Evolutionary conservation across 805 yeast genomes (phyloP).

Genomic region (Pichia deserticola): DNA sequence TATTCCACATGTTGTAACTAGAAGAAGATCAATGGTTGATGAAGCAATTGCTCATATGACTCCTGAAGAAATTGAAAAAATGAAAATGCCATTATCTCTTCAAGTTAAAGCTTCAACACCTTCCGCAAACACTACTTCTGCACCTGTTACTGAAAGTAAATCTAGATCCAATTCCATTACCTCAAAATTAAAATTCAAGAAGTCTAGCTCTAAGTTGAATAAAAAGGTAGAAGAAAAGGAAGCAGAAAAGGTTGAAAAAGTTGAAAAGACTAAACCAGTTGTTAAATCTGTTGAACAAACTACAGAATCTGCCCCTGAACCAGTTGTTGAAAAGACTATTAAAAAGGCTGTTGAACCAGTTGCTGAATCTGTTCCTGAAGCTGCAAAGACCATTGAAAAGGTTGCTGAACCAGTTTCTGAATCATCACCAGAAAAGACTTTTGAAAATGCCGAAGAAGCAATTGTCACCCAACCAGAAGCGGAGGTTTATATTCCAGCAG

Average conservation of each 20-base stretch:
- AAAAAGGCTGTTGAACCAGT: background rate
- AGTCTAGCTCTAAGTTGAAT: slow-evolving; percentile 1
- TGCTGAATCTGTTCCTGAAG: background rate
- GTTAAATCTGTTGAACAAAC: background rate
- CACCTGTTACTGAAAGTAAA: slow-evolving; percentile 8
- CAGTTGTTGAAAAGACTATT: background rate
- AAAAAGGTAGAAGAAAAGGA: slow-evolving; percentile 17
- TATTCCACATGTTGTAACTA: background rate
- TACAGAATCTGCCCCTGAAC: background rate
- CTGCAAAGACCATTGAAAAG: no score
- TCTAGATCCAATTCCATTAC: slow-evolving; percentile 17
- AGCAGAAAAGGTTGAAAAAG: slow-evolving; percentile 8
- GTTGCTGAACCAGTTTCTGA: background rate
- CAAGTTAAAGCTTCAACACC: slow-evolving; percentile 31
- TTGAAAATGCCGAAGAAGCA: background rate
- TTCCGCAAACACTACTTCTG: slow-evolving; percentile 1
- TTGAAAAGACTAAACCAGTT: no score
- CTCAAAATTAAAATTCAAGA: slow-evolving; percentile 2
- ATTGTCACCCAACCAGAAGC: background rate
- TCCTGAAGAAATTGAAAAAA: slow-evolving; percentile 22
- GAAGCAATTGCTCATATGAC: slow-evolving; percentile 15
- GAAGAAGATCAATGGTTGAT: slow-evolving; percentile 13
- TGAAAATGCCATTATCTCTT: slow-evolving; percentile 25
- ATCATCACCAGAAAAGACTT: background rate
- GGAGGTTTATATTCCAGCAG: background rate